Evolutionary conservation across 306 rosid genomes (phyloP), one percentile per base, ranked within the genome.

Genomic region (Mucuna pruriens): DNA sequence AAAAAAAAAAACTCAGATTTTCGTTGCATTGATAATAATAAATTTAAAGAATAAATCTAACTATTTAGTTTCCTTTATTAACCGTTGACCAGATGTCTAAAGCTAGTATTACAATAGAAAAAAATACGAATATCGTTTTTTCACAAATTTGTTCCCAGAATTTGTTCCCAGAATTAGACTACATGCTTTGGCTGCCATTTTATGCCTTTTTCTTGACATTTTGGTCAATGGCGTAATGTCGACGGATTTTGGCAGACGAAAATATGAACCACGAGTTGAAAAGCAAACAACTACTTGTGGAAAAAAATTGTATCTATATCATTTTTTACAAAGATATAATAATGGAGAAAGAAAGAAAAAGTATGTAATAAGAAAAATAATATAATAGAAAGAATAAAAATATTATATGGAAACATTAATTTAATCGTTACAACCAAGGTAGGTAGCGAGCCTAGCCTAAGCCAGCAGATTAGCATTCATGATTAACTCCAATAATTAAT

Each of bases 381-480:
- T 9, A 20, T 9, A 57, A 22, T 23, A 57, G 6, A 22, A 57
- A 8, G 1, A 23, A 55, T 9, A 22, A 57, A 57, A 11, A 23
- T 2, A 57, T 2, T 8, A 52, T 52, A 7, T 9, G 29, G 1
- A 52, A 16, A 23, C 7, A 22, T 55, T n/a, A n/a, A n/a, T n/a
- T 25, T 6, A 25, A 38, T 74, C 5, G 65, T 69, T 31, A 29
- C 25, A 20, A 39, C 4, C 60, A 77, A 16, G 54, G 36, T 51
- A 76, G 76, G 15, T 29, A 42, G 58, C 11, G 15, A 57, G 9
- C 5, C 45, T 6, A 1, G 40, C 26, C 61, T 16, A 31, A 71
- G 69, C 77, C 22, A 13, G 84, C 71, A 9, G 15, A 29, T 67
- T 8, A 12, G 80, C 71, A 6, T 52, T 52, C 77, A 78, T 78